phyloP scores from a whole-genome alignment of 108 stramenopile species.

The Cyclotella baltica region DNA sequence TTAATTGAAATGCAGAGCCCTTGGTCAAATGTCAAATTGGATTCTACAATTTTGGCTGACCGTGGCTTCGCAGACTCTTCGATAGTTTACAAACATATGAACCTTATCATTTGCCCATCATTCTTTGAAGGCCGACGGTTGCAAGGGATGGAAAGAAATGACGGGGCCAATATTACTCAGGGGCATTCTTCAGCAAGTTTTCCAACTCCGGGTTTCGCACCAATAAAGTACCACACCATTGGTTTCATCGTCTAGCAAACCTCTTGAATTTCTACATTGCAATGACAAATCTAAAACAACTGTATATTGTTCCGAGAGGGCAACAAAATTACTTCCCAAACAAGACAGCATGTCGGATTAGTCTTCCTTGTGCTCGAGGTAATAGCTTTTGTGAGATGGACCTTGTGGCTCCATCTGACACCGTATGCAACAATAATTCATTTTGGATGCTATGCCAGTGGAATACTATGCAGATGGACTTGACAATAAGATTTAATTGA shows the following conservation, averaged over 20 bases:
- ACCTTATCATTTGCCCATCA: neutral
- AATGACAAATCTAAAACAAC: slow-evolving; percentile 1
- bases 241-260: neutral
- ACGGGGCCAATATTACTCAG: neutral
- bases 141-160: neutral
- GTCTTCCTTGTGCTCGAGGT: neutral
- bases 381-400: too few relatives aligned
- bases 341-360: neutral
- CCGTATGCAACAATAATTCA: neutral
- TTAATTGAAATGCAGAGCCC: neutral
- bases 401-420: neutral
- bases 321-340: neutral
- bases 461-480: slow-evolving; percentile 4
- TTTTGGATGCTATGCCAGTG: slow-evolving; percentile 4
- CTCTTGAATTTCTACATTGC: neutral
- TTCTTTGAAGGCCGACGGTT: neutral
- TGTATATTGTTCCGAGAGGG: neutral
- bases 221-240: neutral
- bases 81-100: neutral
- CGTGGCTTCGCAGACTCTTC: neutral
- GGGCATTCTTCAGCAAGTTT: neutral
- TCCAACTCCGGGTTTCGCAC: neutral
- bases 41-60: neutral
- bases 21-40: neutral
- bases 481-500: neutral